Percentiles rank a stretch among this genome's conserved stretches.
These are phyloP conservation scores for Chytriomyces confervae DNA, from an alignment of 192 early-diverging fungal species.

Conservation along the genomic window DNA sequence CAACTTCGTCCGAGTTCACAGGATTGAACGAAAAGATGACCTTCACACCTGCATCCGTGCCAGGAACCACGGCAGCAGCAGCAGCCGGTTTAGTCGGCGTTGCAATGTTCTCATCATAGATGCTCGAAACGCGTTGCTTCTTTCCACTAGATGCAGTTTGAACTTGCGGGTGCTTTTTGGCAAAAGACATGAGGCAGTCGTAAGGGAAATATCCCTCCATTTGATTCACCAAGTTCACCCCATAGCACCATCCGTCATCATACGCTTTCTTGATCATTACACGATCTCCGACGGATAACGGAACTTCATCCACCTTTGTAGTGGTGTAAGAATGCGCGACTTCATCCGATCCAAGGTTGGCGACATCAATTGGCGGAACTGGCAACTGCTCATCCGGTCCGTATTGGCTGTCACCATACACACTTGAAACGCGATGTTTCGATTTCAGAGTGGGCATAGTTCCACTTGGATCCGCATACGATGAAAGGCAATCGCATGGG, in stretches of 20 bases:
- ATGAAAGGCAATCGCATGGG: background rate
- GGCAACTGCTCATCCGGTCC: background rate
- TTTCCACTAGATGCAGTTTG: background rate
- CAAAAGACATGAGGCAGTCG: background rate
- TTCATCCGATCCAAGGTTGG: no score
- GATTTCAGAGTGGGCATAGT: background rate
- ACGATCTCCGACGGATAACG: constrained; percentile 1
- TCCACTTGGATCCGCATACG: background rate
- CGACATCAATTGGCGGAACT: background rate
- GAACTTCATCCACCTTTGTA: no score
- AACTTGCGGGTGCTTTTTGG: background rate
- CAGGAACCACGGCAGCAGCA: background rate
- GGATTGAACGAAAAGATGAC: background rate
- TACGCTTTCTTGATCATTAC: constrained; percentile 4
- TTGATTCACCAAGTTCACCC: background rate
- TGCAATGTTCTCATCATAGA: constrained; percentile 4
- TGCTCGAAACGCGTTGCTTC: constrained; percentile 26
- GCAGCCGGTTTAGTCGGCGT: background rate
- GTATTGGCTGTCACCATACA: constrained; percentile 2
- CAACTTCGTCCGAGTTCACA: no score
- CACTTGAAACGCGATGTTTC: background rate
- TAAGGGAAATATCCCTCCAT: background rate
- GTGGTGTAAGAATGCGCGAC: no score
- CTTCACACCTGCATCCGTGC: background rate
- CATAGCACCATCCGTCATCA: constrained; percentile 3